Evolutionary conservation across 1,284 basidiomycete genomes (phyloP), one percentile per base, ranked within the genome.

Genomic region (Boletus albobrunnescens): DNA sequence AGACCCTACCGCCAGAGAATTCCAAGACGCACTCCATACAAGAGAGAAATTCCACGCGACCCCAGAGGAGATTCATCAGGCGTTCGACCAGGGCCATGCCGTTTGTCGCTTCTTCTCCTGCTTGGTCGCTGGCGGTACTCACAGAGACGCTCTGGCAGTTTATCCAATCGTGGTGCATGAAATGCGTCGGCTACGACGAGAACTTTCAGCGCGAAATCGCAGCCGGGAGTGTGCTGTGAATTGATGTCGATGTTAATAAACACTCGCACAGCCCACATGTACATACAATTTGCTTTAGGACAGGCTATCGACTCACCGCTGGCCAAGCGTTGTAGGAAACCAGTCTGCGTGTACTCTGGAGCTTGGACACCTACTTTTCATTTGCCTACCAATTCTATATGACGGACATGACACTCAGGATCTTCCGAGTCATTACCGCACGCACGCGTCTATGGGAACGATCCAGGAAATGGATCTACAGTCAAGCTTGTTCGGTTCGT

Each of bases 111-210:
- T 16, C 13, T 20, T 32, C 8, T 32, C 20, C 1, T 37, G 10
- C 27, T 19, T 22, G 3, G 23, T 16, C 28, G 8, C n/a, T 11
- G 1, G 10, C 12, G 36, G 23, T 32, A 6, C 22, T 50, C 20
- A 58, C 11, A 2, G 12, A 28, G 6, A 2, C 4, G 6, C 12
- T 28, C 24, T 17, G 8, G 5, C 32, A 60, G 58, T 24, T 56
- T 7, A 53, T 58, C 8, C 56, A 31, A 30, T 20, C 56, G 19
- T 60, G 56, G 58, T 40, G 27, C 9, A 61, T 60, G 52, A 53
- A 49, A 47, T 58, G 52, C 16, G 39, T 59, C 19, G 56, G 52
- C 20, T 63, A 56, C 27, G 54, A 66, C 30, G 59, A 60, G 17
- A 30, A 52, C 23, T 56, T 55, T 17, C 45, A 61, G 36, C 46